These are phyloP conservation scores for Sclerotinia nivalis DNA, from an alignment of 2,329 filamentous ascomycete genomes.

Conservation along the genomic window DNA sequence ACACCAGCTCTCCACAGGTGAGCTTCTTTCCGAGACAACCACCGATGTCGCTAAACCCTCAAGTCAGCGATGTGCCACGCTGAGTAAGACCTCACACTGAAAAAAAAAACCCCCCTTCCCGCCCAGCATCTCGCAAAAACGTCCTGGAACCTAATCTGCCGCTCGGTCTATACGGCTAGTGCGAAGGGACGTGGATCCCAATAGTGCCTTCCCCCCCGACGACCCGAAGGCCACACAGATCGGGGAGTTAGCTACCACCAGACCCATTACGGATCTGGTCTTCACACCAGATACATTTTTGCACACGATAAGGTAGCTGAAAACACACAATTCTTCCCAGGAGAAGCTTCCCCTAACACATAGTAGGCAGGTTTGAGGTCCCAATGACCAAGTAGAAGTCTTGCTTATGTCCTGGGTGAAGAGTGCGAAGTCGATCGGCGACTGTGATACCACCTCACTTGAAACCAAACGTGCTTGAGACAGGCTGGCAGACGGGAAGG, in stretches of 20 bases:
- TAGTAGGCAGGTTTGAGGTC: not conserved
- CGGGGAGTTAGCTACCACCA: not conserved
- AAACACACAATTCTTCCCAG: not conserved
- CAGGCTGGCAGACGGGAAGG: not conserved
- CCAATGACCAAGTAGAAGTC: not conserved
- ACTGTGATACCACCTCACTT: slow-evolving; percentile 1
- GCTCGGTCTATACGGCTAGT: not conserved
- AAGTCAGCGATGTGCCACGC: not conserved
- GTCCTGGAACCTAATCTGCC: not conserved
- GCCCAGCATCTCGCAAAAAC: slow-evolving; percentile 2
- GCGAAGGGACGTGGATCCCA: not conserved
- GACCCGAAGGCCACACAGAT: slow-evolving; percentile 1
- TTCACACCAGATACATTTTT: not conserved
- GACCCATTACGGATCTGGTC: slow-evolving; percentile 2
- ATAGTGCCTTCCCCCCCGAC: not conserved
- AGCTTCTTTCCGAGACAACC: not conserved
- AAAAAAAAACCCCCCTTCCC: not conserved
- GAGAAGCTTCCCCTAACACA: not conserved
- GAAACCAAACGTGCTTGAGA: not conserved
- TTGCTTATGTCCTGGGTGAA: not conserved
- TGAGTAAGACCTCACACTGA: not conserved
- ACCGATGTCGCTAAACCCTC: not conserved
- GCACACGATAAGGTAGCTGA: not conserved
- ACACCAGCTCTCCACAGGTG: not conserved
- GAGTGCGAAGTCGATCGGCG: not conserved